Percentiles rank a stretch among this genome's conserved stretches.
Evolutionary conservation across 305 asterid species (phyloP).

Genomic region (Lippia alba): DNA sequence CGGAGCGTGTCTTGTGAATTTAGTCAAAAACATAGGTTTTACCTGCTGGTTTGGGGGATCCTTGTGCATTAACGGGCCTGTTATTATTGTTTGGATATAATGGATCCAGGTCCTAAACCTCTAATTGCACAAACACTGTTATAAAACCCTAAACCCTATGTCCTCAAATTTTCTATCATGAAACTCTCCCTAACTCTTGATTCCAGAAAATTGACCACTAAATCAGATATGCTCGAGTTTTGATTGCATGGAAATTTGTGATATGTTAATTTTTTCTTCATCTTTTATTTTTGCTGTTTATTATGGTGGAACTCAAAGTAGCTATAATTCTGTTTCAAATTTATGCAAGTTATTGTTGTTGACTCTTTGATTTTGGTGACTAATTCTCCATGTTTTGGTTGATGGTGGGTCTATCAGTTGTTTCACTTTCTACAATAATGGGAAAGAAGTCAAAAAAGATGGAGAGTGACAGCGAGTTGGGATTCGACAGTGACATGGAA

Average conservation of each 20-base stretch:
- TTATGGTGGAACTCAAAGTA: background rate
- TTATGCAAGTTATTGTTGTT: background rate
- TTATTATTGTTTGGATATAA: too few species aligned
- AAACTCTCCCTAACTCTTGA: background rate
- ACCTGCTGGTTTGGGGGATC: too few species aligned
- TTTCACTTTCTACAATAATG: constrained; percentile 31
- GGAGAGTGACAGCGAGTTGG: constrained; percentile 58
- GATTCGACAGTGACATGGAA: constrained; percentile 46
- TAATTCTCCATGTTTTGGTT: constrained; percentile 7
- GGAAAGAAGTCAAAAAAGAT: constrained; percentile 49
- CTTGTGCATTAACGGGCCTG: too few species aligned
- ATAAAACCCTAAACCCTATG: constrained; percentile 25
- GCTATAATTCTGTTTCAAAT: background rate
- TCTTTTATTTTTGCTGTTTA: background rate
- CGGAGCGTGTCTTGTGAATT: too few species aligned
- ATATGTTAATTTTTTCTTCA: background rate
- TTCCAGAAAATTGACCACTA: too few species aligned
- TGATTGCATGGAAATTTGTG: too few species aligned
- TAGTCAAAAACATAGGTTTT: too few species aligned
- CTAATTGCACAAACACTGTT: too few species aligned
- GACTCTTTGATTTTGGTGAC: background rate
- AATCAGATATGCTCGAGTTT: too few species aligned
- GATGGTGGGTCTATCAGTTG: constrained; percentile 19
- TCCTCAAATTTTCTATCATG: background rate
- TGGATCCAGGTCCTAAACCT: background rate